Conservation (phyloP, 1,139 yeast species). For the Arxiozyma heterogenica region DNA sequence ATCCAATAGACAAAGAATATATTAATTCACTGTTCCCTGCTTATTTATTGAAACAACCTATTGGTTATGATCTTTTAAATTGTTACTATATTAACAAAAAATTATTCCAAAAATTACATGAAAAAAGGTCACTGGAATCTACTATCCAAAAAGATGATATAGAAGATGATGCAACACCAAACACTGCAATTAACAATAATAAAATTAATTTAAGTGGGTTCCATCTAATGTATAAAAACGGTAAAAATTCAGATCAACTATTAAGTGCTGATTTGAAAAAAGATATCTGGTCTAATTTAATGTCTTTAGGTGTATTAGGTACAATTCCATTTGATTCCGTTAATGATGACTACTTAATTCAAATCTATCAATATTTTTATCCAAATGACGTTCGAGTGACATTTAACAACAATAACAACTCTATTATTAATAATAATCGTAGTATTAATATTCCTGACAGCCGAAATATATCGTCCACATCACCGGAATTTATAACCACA, state of each 20-base stretch:
- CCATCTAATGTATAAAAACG: background rate
- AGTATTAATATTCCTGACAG: background rate
- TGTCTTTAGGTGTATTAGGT: conserved; percentile 28
- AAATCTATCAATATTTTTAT: conserved; percentile 27
- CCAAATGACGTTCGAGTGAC: conserved; percentile 9
- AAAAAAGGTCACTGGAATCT: background rate
- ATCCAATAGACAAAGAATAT: conserved; percentile 22
- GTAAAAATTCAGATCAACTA: conserved; percentile 2
- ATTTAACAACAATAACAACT: background rate
- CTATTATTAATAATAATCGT: background rate
- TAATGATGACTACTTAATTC: conserved; percentile 27
- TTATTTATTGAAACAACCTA: conserved; percentile 27
- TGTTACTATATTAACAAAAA: conserved; percentile 22
- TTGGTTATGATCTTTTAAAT: conserved; percentile 25
- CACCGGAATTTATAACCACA: conserved; percentile 3
- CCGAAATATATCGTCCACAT: background rate
- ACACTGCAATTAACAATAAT: conserved; percentile 1
- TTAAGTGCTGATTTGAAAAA: conserved; percentile 18
- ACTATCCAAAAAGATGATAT: background rate
- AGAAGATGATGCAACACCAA: background rate
- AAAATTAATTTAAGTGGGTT: background rate
- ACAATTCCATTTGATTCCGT: conserved; percentile 26
- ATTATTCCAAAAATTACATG: conserved; percentile 17
- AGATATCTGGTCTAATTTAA: conserved; percentile 28
- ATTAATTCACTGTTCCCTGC: conserved; percentile 24